Base-by-base conservation (phyloP, 441 rosid genomes). In the Populus hybrid region DNA sequence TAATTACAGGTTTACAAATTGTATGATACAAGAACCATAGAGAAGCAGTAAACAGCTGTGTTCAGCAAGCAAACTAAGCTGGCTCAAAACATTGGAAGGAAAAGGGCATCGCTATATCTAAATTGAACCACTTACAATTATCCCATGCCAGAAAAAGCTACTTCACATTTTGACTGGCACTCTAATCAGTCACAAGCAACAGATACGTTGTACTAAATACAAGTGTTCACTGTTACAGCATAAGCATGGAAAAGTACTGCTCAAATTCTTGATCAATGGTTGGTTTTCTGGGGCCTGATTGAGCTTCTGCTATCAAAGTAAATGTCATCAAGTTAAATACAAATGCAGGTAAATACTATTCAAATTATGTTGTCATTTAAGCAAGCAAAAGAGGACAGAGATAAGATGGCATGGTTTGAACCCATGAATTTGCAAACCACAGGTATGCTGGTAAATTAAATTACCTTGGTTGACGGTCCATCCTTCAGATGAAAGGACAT, bases 221-320 rank as follows among this genome's bases (percentile, higher is more conserved):
- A 63, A 23, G 34, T 10, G 32, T 30, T 42, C 38, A 38, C 34
- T 63, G 24, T 68, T 80, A 89, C 81, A 93, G 73, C 95, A 91
- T 88, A 64, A 93, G 89, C 78, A 2, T 82, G 38, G 97, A 93
- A 84, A 93, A 93, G 80, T 90, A 89, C 78, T 89, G 87, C 87
- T 93, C 95, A 63, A 91, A 93, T 82, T 93, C 97, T 85, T 89
- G 92, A 86, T 93, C 97, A 74, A 91, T 93, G 12, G 95, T 92
- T 26, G 91, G 97, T 80, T 88, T 86, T 75, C 83, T 81, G 11
- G 74, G 50, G 35, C 69, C 61, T 21, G 65, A 32, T 78, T 75
- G 67, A 34, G 72, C 69, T 24, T 83, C 90, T 89, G 88, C 83
- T 81, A 64, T 69, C 50, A 72, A 57, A 72, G n/a, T 28, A 40